phyloP scores from a whole-genome alignment of 225 moss, liverwort and hornwort genomes.

The Marchantia paleacea region DNA sequence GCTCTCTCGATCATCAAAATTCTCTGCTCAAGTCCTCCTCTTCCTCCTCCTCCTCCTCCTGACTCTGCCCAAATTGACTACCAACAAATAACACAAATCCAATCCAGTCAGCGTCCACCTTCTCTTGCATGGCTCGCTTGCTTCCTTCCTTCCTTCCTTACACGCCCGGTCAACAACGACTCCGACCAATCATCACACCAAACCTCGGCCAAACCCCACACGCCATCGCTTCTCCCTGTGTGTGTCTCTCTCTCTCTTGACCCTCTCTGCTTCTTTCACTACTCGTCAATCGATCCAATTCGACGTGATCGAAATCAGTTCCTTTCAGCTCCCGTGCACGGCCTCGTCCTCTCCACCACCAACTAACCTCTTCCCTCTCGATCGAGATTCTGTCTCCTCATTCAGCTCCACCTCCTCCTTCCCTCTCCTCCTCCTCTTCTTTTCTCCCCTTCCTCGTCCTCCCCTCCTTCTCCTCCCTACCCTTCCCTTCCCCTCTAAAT shows the following conservation, averaged over 20 bases:
- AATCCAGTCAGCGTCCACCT: constrained; percentile 13
- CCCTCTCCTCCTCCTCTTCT: neutral
- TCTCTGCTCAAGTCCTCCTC: no score
- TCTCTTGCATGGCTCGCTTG: constrained; percentile 7
- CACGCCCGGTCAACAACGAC: constrained; percentile 14
- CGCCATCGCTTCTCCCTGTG: neutral
- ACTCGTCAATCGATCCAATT: neutral
- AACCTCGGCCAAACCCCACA: constrained; percentile 21
- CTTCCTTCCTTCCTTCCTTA: neutral
- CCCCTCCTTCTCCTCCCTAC: neutral
- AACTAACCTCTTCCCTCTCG: neutral
- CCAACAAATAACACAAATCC: neutral
- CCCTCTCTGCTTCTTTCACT: neutral
- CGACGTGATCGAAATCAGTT: neutral
- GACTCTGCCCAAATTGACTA: neutral
- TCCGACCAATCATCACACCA: constrained; percentile 16
- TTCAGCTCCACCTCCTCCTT: neutral
- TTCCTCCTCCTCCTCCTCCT: neutral
- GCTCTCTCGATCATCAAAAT: no score
- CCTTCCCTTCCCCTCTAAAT: neutral
- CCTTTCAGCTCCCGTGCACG: constrained; percentile 11
- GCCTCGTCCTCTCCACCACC: neutral
- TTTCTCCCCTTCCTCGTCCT: neutral
- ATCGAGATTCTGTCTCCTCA: constrained; percentile 10
- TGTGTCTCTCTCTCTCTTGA: neutral